A percentile compares a stretch with the other conserved stretches of the same genome.
Evolutionary conservation across 495 filamentous ascomycete species (phyloP).

Genomic region (Penicillium manginii): DNA sequence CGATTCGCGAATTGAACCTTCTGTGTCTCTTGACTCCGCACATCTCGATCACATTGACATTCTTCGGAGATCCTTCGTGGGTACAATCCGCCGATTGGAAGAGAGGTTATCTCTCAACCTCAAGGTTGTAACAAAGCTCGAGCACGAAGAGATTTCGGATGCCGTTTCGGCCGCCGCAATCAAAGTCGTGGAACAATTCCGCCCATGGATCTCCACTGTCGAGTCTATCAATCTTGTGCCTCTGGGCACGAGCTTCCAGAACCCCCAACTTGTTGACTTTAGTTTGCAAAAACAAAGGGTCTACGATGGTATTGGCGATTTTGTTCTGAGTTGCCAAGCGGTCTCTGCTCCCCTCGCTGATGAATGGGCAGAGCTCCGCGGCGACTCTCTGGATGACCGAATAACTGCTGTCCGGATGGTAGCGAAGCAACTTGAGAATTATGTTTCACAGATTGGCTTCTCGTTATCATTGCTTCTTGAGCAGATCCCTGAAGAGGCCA

Average conservation of each 20-base stretch:
- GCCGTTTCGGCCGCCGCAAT: constrained; percentile 71
- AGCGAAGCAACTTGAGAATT: constrained; percentile 79
- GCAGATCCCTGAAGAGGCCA: constrained; percentile 59
- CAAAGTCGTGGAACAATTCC: constrained; percentile 82
- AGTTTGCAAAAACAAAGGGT: constrained; percentile 85
- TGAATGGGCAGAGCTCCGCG: constrained; percentile 92
- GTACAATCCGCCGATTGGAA: constrained; percentile 82
- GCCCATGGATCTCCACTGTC: constrained; percentile 82
- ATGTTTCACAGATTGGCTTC: constrained; percentile 83
- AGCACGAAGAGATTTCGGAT: constrained; percentile 75
- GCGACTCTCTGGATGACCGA: constrained; percentile 88
- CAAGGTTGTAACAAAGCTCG: constrained; percentile 72
- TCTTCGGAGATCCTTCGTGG: constrained; percentile 75
- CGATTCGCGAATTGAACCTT: constrained; percentile 74
- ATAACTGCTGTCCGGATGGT: constrained; percentile 76
- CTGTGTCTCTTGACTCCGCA: constrained; percentile 69
- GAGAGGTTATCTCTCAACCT: constrained; percentile 76
- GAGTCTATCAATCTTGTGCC: constrained; percentile 86
- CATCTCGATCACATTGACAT: constrained; percentile 85
- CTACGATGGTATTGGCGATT: constrained; percentile 90
- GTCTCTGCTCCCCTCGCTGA: constrained; percentile 88
- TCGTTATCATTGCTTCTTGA: constrained; percentile 86
- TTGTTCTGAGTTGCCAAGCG: constrained; percentile 82
- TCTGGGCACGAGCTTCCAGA: constrained; percentile 74
- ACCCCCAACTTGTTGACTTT: constrained; percentile 85